phyloP scores from a whole-genome alignment of 2,329 filamentous ascomycete species.

The Sarocladium oryzae region DNA sequence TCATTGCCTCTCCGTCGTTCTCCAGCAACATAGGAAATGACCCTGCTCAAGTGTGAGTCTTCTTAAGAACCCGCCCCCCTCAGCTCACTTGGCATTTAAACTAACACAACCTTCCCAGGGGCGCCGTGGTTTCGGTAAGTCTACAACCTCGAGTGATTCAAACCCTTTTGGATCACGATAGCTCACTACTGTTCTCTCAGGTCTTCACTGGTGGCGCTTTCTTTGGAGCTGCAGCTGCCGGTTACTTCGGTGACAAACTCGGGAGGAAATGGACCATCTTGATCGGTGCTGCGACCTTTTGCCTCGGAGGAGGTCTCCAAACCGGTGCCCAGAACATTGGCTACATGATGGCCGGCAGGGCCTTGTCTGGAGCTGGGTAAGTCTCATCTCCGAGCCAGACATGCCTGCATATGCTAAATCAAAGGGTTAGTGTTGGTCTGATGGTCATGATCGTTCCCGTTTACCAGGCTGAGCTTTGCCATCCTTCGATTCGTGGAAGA shows the following conservation, averaged over 20 bases:
- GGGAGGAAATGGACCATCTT: conserved; percentile 68
- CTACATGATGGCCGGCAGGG: conserved; percentile 65
- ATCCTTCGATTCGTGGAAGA: conserved; percentile 69
- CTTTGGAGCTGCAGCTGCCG: conserved; percentile 59
- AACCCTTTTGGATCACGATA: not conserved
- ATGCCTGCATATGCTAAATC: not conserved
- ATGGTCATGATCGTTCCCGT: conserved; percentile 42
- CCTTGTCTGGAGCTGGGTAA: conserved; percentile 56
- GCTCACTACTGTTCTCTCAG: conserved; percentile 20
- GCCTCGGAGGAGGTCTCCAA: conserved; percentile 66
- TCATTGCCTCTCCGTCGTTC: conserved; percentile 12
- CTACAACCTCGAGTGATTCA: not conserved
- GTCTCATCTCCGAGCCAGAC: no score
- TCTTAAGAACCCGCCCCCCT: no score
- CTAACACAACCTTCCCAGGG: no score
- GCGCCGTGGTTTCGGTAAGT: no score
- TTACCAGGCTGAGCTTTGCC: conserved; percentile 74
- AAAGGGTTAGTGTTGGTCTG: conserved; percentile 34
- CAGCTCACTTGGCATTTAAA: no score
- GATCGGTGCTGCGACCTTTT: conserved; percentile 64
- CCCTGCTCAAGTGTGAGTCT: conserved; percentile 28
- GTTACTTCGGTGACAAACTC: conserved; percentile 54
- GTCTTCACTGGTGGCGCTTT: conserved; percentile 75
- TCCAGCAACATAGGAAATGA: conserved; percentile 14
- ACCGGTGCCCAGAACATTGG: conserved; percentile 53